phyloP scores from a whole-genome alignment of 2,329 filamentous ascomycete species.

The Aspergillus pseudonomiae region DNA sequence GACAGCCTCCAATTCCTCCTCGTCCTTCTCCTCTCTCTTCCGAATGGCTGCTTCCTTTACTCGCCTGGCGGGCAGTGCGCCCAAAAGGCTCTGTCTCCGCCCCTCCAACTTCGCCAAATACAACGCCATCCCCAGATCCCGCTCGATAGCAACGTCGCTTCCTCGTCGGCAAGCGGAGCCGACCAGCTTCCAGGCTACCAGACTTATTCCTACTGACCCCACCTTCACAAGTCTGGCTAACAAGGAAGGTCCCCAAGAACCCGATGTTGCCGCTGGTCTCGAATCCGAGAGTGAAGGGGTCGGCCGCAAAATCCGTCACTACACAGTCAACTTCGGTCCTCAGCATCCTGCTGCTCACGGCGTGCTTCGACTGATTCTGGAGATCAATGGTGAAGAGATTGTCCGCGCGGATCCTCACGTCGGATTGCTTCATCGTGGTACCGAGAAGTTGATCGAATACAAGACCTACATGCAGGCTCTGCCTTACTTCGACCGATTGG shows the following conservation, averaged over 20 bases:
- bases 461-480: constrained; percentile 98
- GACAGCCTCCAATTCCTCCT: constrained; percentile 28
- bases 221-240: constrained; percentile 53
- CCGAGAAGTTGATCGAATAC: constrained; percentile 99
- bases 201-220: constrained; percentile 61
- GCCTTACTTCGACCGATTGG: constrained; percentile 97
- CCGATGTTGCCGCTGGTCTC: constrained; percentile 49
- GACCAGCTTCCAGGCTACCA: constrained; percentile 52
- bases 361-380: constrained; percentile 94
- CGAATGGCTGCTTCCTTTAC: constrained; percentile 64
- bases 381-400: constrained; percentile 97
- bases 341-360: constrained; percentile 99
- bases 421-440: constrained; percentile 91
- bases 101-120: constrained; percentile 50
- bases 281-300: constrained; percentile 47
- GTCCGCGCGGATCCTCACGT: constrained; percentile 96
- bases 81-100: constrained; percentile 61
- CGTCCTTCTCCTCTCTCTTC: constrained; percentile 23
- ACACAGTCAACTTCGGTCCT: constrained; percentile 98
- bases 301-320: constrained; percentile 90
- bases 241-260: constrained; percentile 43
- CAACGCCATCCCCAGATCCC: constrained; percentile 49
- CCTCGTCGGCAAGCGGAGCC: constrained; percentile 58
- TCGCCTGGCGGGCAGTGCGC: constrained; percentile 62
- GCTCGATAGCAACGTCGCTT: constrained; percentile 59